Percentiles rank a stretch among this genome's conserved stretches.
These are phyloP conservation scores for Mrakia gelida DNA, from an alignment of 768 basidiomycete genomes.

Conservation along the genomic window DNA sequence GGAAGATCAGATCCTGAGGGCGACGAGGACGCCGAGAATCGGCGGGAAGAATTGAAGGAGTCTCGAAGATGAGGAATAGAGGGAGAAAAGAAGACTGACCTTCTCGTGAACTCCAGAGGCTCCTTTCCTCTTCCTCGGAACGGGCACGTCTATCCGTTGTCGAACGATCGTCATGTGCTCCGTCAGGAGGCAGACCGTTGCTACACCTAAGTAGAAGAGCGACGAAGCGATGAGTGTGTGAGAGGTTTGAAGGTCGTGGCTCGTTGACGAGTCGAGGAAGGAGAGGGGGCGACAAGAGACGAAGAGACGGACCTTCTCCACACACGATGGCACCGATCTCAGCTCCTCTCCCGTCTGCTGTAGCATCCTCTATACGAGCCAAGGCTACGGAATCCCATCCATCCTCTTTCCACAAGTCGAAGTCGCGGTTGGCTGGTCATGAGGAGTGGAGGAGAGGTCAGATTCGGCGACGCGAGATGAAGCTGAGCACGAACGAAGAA, in stretches of 20 bases:
- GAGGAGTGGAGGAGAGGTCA: neutral
- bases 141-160: conserved; percentile 78
- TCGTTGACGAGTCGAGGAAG: neutral
- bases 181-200: conserved; percentile 88
- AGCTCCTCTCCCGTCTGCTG: conserved; percentile 87
- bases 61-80: neutral
- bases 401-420: conserved; percentile 75
- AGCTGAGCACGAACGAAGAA: neutral
- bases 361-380: conserved; percentile 77
- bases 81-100: conserved; percentile 37
- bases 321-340: conserved; percentile 94
- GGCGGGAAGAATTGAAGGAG: too few species aligned
- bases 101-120: conserved; percentile 86
- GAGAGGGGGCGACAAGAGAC: neutral
- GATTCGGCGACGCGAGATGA: neutral
- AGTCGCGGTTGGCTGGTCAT: conserved; percentile 66
- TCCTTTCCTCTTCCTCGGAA: conserved; percentile 85
- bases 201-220: conserved; percentile 55
- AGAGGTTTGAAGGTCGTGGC: neutral
- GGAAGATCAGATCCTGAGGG: neutral
- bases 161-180: conserved; percentile 94
- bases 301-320: conserved; percentile 64
- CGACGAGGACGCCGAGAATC: too few species aligned
- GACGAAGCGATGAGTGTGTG: neutral
- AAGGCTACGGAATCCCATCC: conserved; percentile 91